phyloP scores from a whole-genome alignment of 139 green algal genomes.

The Haematococcus lacustris region DNA sequence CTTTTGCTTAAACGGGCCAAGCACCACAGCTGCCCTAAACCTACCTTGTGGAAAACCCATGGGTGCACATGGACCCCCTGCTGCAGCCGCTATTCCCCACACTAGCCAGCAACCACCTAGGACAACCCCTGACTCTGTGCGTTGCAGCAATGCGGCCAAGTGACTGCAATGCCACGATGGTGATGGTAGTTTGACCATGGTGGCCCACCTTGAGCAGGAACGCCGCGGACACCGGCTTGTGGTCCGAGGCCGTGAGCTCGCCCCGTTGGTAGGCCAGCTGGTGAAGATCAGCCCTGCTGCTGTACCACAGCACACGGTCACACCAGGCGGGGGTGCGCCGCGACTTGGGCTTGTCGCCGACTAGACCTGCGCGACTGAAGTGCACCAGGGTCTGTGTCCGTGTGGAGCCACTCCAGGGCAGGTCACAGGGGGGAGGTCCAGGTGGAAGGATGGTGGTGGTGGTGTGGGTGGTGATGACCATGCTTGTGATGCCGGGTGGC shows the following conservation, averaged over 20 bases:
- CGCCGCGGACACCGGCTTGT: constrained; percentile 58
- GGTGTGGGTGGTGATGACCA: constrained; percentile 54
- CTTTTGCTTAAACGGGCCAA: too few species aligned
- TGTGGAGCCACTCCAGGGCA: too few species aligned
- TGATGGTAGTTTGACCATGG: background rate
- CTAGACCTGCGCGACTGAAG: too few species aligned
- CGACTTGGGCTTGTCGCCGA: constrained; percentile 59
- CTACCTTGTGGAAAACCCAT: background rate
- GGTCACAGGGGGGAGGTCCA: background rate
- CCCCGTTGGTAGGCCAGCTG: constrained; percentile 53
- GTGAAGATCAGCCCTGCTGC: constrained; percentile 14
- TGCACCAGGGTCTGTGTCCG: too few species aligned
- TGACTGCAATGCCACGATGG: too few species aligned
- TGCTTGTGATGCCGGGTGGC: too few species aligned
- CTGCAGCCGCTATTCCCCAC: background rate
- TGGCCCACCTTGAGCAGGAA: constrained; percentile 39
- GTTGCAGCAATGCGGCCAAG: too few species aligned
- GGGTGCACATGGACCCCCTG: background rate
- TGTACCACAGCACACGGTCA: constrained; percentile 69
- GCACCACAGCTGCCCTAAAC: background rate
- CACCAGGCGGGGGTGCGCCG: constrained; percentile 70
- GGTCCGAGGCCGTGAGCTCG: constrained; percentile 50
- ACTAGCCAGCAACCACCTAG: background rate
- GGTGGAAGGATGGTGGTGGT: background rate
- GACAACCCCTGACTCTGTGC: background rate